Evolutionary conservation across 169 alveolate genomes (phyloP).

Genomic region (Plasmodium gaboni): DNA sequence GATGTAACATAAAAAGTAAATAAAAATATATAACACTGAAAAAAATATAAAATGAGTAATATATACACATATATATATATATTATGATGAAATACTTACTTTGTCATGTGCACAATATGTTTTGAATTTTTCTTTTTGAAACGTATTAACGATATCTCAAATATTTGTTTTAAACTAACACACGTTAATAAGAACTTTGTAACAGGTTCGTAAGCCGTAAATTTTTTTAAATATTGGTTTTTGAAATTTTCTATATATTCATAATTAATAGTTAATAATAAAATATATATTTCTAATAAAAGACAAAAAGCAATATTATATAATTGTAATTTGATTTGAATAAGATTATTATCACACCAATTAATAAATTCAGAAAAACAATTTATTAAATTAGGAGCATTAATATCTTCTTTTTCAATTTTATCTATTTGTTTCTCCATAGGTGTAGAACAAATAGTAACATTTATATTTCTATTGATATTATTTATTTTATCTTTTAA

Average conservation of each 20-base stretch:
- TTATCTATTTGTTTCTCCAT: constrained; percentile 24
- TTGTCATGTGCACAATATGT: constrained; percentile 67
- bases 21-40: neutral
- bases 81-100: constrained; percentile 12
- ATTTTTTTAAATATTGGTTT: constrained; percentile 65
- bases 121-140: constrained; percentile 65
- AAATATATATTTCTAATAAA: constrained; percentile 55
- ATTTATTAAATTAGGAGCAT: constrained; percentile 20
- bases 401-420: constrained; percentile 31
- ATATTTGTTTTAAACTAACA: constrained; percentile 66
- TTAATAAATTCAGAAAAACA: constrained; percentile 59
- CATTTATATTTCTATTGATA: constrained; percentile 67
- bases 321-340: constrained; percentile 60
- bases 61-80: neutral
- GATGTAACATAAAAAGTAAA: neutral
- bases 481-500: constrained; percentile 75
- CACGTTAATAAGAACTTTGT: constrained; percentile 45
- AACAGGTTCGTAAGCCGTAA: constrained; percentile 67
- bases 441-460: constrained; percentile 31
- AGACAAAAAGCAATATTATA: constrained; percentile 68
- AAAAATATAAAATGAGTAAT: neutral
- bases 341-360: constrained; percentile 74
- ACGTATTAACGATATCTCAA: constrained; percentile 71
- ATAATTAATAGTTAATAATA: constrained; percentile 50
- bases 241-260: constrained; percentile 30